These are phyloP conservation scores for Cubamyces sp. DNA, from an alignment of 768 basidiomycete genomes.

Conservation along the genomic window DNA sequence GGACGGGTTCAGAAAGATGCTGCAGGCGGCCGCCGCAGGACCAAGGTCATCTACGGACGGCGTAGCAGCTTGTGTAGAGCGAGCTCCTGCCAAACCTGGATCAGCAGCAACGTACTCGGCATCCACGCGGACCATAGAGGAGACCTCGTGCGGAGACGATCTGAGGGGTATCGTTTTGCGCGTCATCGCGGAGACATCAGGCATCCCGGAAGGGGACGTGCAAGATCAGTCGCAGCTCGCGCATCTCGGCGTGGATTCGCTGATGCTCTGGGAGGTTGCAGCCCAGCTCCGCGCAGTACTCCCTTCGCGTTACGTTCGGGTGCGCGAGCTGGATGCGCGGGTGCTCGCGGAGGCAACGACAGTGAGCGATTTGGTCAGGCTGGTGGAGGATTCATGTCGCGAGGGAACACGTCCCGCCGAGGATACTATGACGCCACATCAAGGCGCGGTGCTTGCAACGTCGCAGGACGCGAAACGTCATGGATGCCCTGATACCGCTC, in stretches of 20 bases:
- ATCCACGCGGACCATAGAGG: neutral
- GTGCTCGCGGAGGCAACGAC: conserved; percentile 26
- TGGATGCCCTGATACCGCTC: neutral
- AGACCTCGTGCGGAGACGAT: neutral
- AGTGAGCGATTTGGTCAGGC: conserved; percentile 37
- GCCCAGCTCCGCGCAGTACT: conserved; percentile 37
- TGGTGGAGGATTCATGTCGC: conserved; percentile 33
- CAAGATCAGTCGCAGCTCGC: conserved; percentile 21
- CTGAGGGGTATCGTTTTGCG: neutral
- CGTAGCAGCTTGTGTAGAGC: neutral
- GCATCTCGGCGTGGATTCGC: conserved; percentile 34
- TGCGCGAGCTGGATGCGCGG: neutral
- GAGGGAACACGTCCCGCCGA: neutral
- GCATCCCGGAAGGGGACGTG: conserved; percentile 28
- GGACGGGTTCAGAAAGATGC: conserved; percentile 41
- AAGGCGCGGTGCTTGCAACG: no score
- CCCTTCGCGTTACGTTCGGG: conserved; percentile 36
- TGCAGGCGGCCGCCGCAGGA: conserved; percentile 1
- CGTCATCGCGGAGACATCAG: conserved; percentile 49
- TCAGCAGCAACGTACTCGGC: neutral
- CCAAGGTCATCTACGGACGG: neutral
- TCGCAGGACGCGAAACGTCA: neutral
- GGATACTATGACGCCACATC: neutral
- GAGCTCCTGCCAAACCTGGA: no score
- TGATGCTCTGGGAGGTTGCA: conserved; percentile 40